These are phyloP conservation scores for Trichoderma atrobrunneum DNA, from an alignment of 2,329 filamentous ascomycete genomes.

Conservation along the genomic window DNA sequence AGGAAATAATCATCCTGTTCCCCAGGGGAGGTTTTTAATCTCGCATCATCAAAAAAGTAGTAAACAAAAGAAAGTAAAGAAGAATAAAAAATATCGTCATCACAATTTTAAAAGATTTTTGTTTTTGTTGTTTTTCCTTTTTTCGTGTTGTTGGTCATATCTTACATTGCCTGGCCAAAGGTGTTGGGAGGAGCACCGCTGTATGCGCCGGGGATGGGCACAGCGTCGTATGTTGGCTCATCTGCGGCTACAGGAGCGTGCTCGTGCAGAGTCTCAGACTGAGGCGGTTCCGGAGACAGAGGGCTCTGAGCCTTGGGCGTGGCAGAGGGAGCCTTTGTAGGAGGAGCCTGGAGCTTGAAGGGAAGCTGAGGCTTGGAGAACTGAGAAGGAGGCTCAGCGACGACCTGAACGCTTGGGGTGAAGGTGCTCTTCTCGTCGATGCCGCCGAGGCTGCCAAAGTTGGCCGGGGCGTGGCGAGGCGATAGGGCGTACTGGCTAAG, in stretches of 20 bases:
- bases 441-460: slow-evolving; percentile 51
- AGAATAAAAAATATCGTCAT: slow-evolving; percentile 6
- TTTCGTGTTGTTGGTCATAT: background rate
- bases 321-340: slow-evolving; percentile 71
- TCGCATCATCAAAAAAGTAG: background rate
- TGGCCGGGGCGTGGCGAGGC: slow-evolving; percentile 58
- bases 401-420: slow-evolving; percentile 54
- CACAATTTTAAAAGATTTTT: background rate
- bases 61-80: slow-evolving; percentile 12
- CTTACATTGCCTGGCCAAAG: slow-evolving; percentile 39
- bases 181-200: slow-evolving; percentile 48
- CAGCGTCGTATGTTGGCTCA: slow-evolving; percentile 79
- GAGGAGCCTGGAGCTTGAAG: slow-evolving; percentile 88
- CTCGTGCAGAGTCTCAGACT: slow-evolving; percentile 51
- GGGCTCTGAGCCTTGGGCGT: slow-evolving; percentile 68
- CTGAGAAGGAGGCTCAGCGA: slow-evolving; percentile 62
- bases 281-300: slow-evolving; percentile 50
- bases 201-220: slow-evolving; percentile 88
- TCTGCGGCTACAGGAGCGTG: slow-evolving; percentile 71
- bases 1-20: background rate
- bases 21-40: background rate
- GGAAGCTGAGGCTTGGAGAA: slow-evolving; percentile 54
- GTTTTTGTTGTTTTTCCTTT: background rate
- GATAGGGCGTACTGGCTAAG: slow-evolving; percentile 52
- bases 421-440: slow-evolving; percentile 47